phyloP scores from a whole-genome alignment of 179 eudicot genomes.

The Silene coronaria region DNA sequence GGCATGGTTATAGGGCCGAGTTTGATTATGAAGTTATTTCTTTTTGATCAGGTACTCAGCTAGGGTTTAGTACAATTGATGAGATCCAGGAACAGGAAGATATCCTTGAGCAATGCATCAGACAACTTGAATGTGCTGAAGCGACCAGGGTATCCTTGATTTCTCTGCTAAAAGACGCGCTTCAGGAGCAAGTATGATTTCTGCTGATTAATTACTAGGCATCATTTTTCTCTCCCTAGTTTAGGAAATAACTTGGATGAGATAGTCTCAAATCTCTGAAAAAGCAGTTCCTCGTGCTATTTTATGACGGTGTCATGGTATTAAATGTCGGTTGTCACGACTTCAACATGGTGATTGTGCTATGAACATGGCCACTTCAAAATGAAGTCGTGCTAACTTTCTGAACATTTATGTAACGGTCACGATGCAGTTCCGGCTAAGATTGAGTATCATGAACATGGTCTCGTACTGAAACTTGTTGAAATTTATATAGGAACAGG shows the following conservation, averaged over 20 bases:
- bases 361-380: neutral
- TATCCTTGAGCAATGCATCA: conserved; percentile 50
- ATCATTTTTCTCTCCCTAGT: neutral
- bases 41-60: conserved; percentile 47
- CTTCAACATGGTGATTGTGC: neutral
- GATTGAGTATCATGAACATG: neutral
- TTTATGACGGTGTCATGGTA: neutral
- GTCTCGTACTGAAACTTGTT: neutral
- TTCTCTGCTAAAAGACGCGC: conserved; percentile 72
- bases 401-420: neutral
- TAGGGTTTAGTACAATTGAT: conserved; percentile 39
- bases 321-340: neutral
- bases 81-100: conserved; percentile 71
- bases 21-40: conserved; percentile 2
- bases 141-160: conserved; percentile 52
- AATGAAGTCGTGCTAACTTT: neutral
- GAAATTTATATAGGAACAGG: neutral
- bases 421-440: neutral
- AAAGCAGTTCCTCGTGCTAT: neutral
- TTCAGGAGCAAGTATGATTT: conserved; percentile 64
- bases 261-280: neutral
- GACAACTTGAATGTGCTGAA: conserved; percentile 68
- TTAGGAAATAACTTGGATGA: neutral
- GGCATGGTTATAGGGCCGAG: neutral
- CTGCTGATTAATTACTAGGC: neutral